phyloP scores from a whole-genome alignment of 1,139 yeast species.

The Hansenula sp. region DNA sequence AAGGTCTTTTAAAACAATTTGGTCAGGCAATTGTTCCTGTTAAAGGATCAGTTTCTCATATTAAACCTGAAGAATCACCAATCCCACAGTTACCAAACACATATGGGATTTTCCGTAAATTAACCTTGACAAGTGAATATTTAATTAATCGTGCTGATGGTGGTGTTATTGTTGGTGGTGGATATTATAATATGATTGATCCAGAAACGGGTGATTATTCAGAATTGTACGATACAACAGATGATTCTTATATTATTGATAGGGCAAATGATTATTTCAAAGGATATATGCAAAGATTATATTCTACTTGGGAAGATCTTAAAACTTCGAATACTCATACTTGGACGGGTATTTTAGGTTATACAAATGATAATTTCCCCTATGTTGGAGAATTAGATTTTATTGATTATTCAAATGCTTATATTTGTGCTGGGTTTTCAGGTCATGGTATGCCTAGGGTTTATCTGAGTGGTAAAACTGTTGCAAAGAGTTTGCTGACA shows the following conservation, averaged over 20 bases:
- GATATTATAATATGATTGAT: constrained; percentile 7
- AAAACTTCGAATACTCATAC: constrained; percentile 9
- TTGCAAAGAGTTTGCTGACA: constrained; percentile 13
- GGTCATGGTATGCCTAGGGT: constrained; percentile 50
- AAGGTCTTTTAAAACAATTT: constrained; percentile 22
- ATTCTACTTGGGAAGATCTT: constrained; percentile 17
- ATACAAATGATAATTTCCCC: constrained; percentile 18
- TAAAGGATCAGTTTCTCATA: constrained; percentile 14
- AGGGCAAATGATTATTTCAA: constrained; percentile 6
- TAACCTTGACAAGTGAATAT: constrained; percentile 12
- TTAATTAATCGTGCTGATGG: constrained; percentile 20
- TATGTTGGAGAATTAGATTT: constrained; percentile 20
- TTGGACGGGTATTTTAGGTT: constrained; percentile 20
- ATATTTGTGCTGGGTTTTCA: constrained; percentile 39
- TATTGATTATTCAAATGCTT: constrained; percentile 22
- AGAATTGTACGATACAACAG: constrained; percentile 8
- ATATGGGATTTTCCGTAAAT: constrained; percentile 14
- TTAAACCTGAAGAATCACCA: constrained; percentile 12
- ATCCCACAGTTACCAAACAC: constrained; percentile 20
- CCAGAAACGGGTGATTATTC: constrained; percentile 4
- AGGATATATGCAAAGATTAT: constrained; percentile 13
- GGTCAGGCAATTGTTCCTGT: constrained; percentile 16
- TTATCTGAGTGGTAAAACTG: constrained; percentile 21
- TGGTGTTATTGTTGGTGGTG: constrained; percentile 19
- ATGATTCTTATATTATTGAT: constrained; percentile 14